phyloP scores from a whole-genome alignment of 306 rosid species.

The Nissolia schottii region DNA sequence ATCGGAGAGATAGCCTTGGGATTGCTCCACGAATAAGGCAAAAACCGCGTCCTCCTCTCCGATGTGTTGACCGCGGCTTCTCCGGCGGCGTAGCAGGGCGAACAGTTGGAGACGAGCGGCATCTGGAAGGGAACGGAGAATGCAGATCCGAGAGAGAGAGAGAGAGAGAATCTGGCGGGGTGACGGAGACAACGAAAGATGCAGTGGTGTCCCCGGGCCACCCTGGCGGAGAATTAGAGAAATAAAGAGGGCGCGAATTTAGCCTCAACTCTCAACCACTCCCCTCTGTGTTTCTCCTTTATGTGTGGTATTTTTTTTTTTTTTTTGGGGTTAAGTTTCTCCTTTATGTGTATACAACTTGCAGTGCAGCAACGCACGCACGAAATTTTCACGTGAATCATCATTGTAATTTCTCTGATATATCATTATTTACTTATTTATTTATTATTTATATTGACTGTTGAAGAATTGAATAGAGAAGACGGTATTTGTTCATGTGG shows the following conservation, averaged over 20 bases:
- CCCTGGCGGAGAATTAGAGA: slow-evolving; percentile 30
- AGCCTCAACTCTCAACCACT: neutral
- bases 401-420: too few species aligned
- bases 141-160: slow-evolving; percentile 15
- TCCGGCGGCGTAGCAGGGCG: slow-evolving; percentile 32
- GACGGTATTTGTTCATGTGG: too few species aligned
- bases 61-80: slow-evolving; percentile 14
- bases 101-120: slow-evolving; percentile 51
- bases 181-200: slow-evolving; percentile 38
- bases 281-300: neutral
- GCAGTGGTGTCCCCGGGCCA: slow-evolving; percentile 24
- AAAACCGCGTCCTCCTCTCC: neutral
- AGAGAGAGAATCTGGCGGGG: neutral
- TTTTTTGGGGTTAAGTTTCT: too few species aligned
- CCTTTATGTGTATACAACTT: neutral
- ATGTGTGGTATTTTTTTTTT: too few species aligned
- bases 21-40: slow-evolving; percentile 7
- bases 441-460: too few species aligned
- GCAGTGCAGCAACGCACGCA: neutral
- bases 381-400: neutral
- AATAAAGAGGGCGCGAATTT: neutral
- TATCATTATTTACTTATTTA: too few species aligned
- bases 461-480: too few species aligned
- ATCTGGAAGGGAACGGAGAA: slow-evolving; percentile 25
- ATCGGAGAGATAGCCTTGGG: slow-evolving; percentile 22